A percentile compares a stretch with the other conserved stretches of the same genome.
Evolutionary conservation across 768 basidiomycete genomes (phyloP).

Genomic region (Kwoniella dendrophila): DNA sequence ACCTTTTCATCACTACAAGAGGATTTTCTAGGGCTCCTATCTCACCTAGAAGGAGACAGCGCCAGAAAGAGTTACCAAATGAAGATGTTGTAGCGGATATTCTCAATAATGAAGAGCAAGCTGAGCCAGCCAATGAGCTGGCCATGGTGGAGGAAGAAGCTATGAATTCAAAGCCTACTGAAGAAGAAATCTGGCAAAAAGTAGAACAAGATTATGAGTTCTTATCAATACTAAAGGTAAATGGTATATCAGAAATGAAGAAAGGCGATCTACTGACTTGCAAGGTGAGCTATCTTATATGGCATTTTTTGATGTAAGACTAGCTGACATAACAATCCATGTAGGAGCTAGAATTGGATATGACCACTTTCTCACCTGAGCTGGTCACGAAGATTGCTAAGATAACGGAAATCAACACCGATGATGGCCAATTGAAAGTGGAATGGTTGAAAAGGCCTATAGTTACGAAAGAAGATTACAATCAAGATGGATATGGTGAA

Average conservation of each 20-base stretch:
- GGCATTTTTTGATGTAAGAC: neutral
- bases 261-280: slow-evolving; percentile 31
- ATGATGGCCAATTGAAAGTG: neutral
- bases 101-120: no score
- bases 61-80: neutral
- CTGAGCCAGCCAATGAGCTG: no score
- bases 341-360: slow-evolving; percentile 42
- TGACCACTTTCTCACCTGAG: slow-evolving; percentile 39
- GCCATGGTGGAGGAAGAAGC: slow-evolving; percentile 23
- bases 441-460: slow-evolving; percentile 13
- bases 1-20: slow-evolving; percentile 28
- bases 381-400: slow-evolving; percentile 31
- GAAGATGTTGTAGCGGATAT: neutral
- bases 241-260: neutral
- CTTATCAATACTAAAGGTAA: slow-evolving; percentile 3
- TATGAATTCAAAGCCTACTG: slow-evolving; percentile 5
- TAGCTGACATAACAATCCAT: neutral
- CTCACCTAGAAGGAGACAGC: slow-evolving; percentile 7
- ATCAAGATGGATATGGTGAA: no score
- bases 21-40: slow-evolving; percentile 20
- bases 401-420: neutral
- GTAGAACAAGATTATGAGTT: slow-evolving; percentile 14
- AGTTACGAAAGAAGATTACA: no score
- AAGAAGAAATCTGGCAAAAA: slow-evolving; percentile 15
- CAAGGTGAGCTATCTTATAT: slow-evolving; percentile 29